Conservation (phyloP, 352 stramenopile genomes). For the Phytophthora capsici region DNA sequence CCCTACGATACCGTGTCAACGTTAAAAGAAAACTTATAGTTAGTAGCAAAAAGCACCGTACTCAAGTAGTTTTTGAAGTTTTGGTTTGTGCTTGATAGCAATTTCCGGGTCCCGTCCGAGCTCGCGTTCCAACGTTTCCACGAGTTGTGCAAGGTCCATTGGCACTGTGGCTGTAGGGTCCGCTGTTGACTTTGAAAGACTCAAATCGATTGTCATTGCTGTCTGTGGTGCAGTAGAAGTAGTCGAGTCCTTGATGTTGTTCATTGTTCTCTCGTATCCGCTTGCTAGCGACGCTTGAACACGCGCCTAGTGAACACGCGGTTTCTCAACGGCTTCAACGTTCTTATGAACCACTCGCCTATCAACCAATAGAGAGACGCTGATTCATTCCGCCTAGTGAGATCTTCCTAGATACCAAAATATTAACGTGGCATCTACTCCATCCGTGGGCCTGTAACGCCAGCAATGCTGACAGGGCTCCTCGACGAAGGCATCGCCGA, state of each 20-base stretch:
- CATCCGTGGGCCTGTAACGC: too few relatives aligned
- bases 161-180: not conserved
- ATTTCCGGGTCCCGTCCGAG: slow-evolving; percentile 54
- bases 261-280: slow-evolving; percentile 3
- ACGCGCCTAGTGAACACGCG: too few relatives aligned
- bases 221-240: slow-evolving; percentile 1
- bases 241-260: slow-evolving; percentile 5
- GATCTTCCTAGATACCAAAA: too few relatives aligned
- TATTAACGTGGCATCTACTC: too few relatives aligned
- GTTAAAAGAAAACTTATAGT: not conserved
- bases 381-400: too few relatives aligned
- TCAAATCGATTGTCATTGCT: slow-evolving; percentile 2
- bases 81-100: slow-evolving; percentile 66
- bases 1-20: slow-evolving; percentile 24
- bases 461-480: not conserved
- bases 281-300: slow-evolving; percentile 19
- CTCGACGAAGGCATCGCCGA: not conserved
- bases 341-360: too few relatives aligned
- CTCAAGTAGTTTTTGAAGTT: slow-evolving; percentile 65
- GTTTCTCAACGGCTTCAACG: slow-evolving; percentile 8
- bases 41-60: slow-evolving; percentile 20
- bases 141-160: slow-evolving; percentile 57
- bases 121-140: slow-evolving; percentile 59
- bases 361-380: slow-evolving; percentile 12
- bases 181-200: not conserved